A percentile compares a stretch with the other conserved stretches of the same genome.
Evolutionary conservation across 108 stramenopile genomes (phyloP).

Genomic region (Discostella pseudostelligera): DNA sequence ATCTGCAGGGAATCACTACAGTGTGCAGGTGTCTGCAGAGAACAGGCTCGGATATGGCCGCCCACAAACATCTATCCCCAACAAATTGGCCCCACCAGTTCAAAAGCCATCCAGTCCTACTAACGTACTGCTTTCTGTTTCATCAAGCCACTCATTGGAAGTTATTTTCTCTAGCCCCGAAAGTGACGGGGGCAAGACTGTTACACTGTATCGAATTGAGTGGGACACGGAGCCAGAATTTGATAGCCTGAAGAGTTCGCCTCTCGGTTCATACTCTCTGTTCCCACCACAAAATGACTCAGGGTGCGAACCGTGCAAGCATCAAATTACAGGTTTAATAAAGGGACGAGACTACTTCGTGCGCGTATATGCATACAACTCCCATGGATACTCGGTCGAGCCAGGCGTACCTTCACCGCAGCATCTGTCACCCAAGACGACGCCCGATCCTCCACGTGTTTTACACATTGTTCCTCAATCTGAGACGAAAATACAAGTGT

Average conservation of each 20-base stretch:
- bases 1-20: constrained; percentile 55
- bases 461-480: constrained; percentile 39
- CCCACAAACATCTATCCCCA: constrained; percentile 59
- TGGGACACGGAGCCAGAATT: constrained; percentile 73
- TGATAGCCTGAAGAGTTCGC: constrained; percentile 53
- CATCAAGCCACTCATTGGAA: constrained; percentile 36
- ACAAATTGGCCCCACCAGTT: constrained; percentile 57
- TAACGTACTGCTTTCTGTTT: constrained; percentile 44
- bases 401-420: constrained; percentile 23
- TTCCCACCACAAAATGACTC: constrained; percentile 34
- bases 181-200: constrained; percentile 62
- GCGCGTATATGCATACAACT: constrained; percentile 60
- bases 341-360: constrained; percentile 55
- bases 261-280: constrained; percentile 57
- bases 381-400: constrained; percentile 40
- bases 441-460: constrained; percentile 50
- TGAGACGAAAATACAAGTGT: constrained; percentile 46
- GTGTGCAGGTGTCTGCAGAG: constrained; percentile 56
- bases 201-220: constrained; percentile 75
- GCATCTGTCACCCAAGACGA: constrained; percentile 41
- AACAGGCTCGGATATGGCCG: constrained; percentile 58
- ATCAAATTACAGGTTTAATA: constrained; percentile 42
- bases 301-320: constrained; percentile 44
- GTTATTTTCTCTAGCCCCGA: constrained; percentile 42
- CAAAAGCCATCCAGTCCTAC: constrained; percentile 65